Percentiles rank a stretch among this genome's conserved stretches.
phyloP scores from a whole-genome alignment of 768 basidiomycete species.

The Mrakia blollopis region DNA sequence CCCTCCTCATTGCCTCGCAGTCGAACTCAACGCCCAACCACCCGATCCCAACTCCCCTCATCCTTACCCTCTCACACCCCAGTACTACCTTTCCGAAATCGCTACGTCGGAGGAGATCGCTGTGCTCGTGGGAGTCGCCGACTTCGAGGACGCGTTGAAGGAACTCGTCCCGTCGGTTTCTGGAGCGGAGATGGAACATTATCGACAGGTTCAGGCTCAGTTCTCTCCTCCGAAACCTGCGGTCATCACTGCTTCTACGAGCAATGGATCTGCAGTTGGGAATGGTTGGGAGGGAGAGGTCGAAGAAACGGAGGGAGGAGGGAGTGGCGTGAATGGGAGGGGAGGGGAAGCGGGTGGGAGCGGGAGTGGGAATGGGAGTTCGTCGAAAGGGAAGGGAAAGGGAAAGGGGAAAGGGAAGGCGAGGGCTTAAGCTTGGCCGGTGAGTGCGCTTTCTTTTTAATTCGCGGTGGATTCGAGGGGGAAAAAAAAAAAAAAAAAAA shows the following conservation, averaged over 20 bases:
- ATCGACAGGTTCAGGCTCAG: conserved; percentile 20
- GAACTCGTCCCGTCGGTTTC: conserved; percentile 47
- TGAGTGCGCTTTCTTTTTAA: not conserved
- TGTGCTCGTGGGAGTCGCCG: conserved; percentile 66
- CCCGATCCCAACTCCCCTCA: conserved; percentile 41
- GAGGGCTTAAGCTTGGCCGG: not conserved
- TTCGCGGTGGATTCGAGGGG: not conserved
- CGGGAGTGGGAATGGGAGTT: not conserved
- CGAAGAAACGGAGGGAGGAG: not conserved
- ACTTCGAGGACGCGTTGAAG: conserved; percentile 69
- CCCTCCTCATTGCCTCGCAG: too few species aligned
- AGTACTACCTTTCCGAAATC: conserved; percentile 83
- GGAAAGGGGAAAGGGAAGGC: conserved; percentile 21
- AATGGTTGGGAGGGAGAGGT: not conserved
- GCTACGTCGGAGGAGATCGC: conserved; percentile 63
- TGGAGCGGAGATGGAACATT: conserved; percentile 29
- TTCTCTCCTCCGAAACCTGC: not conserved
- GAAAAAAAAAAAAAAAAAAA: too few species aligned
- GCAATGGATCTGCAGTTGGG: too few species aligned
- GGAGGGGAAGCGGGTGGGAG: not conserved
- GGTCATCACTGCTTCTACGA: too few species aligned
- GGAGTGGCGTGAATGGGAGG: not conserved
- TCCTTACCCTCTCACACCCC: conserved; percentile 70
- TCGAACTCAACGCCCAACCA: conserved; percentile 36
- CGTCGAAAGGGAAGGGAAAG: conserved; percentile 5